Evolutionary conservation across 345 rosid species (phyloP).

Genomic region (Eucalyptus polyanthemos): DNA sequence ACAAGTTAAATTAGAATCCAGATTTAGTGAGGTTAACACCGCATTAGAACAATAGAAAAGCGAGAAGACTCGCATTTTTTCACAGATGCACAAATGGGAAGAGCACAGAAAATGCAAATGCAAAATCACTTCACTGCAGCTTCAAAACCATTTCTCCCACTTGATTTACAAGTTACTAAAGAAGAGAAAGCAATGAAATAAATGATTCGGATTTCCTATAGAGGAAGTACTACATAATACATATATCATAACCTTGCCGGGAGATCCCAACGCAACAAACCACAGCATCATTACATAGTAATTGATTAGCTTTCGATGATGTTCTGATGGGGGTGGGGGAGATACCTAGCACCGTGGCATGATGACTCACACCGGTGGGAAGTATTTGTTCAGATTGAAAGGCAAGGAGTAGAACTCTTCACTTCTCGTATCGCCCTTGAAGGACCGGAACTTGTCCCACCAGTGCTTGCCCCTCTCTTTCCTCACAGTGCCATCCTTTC

Average conservation of each 20-base stretch:
- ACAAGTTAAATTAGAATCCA: background rate
- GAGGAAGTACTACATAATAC: background rate
- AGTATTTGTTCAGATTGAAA: constrained; percentile 81
- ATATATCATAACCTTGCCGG: background rate
- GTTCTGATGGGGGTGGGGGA: background rate
- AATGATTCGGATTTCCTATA: background rate
- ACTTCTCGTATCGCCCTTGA: constrained; percentile 59
- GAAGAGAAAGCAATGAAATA: background rate
- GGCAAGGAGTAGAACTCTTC: constrained; percentile 91
- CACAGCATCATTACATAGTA: background rate
- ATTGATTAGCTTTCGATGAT: background rate
- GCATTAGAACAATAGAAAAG: background rate
- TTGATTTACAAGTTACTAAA: constrained; percentile 10
- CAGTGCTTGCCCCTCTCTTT: constrained; percentile 95
- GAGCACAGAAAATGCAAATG: background rate
- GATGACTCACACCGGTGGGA: constrained; percentile 59
- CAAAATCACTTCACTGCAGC: background rate
- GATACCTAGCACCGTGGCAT: background rate
- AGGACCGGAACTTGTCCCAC: constrained; percentile 87
- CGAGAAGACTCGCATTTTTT: background rate
- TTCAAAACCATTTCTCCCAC: constrained; percentile 2
- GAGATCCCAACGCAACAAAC: background rate
- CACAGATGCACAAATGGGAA: background rate
- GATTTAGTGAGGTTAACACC: background rate
- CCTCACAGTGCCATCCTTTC: constrained; percentile 32